Conservation (phyloP, 2,329 filamentous ascomycete genomes). For the Exophiala bonariae region DNA sequence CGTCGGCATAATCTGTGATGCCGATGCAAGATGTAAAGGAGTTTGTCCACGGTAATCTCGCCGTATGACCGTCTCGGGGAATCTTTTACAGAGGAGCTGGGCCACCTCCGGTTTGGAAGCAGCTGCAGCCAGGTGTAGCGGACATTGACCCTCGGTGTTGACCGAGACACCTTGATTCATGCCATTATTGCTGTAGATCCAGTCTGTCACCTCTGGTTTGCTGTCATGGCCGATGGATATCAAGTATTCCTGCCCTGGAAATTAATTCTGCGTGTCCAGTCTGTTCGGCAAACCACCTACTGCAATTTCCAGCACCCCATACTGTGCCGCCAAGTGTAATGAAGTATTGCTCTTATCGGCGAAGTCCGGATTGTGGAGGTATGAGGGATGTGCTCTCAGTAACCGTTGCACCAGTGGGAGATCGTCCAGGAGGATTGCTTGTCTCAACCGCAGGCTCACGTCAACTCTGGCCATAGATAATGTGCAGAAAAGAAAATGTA, state of each 20-base stretch:
- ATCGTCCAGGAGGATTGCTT: slow-evolving; percentile 77
- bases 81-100: slow-evolving; percentile 65
- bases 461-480: slow-evolving; percentile 19
- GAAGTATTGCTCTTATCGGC: slow-evolving; percentile 77
- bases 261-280: slow-evolving; percentile 7
- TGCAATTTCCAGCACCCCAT: slow-evolving; percentile 70
- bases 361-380: slow-evolving; percentile 78
- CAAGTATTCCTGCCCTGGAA: slow-evolving; percentile 55
- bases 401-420: slow-evolving; percentile 73
- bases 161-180: slow-evolving; percentile 60
- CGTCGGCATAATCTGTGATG: slow-evolving; percentile 22
- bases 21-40: slow-evolving; percentile 46
- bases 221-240: slow-evolving; percentile 74
- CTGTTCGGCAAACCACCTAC: slow-evolving; percentile 30
- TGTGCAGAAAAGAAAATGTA: no score
- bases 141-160: slow-evolving; percentile 78
- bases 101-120: slow-evolving; percentile 73
- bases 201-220: slow-evolving; percentile 24
- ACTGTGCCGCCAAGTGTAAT: slow-evolving; percentile 74
- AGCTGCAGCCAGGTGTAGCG: slow-evolving; percentile 74
- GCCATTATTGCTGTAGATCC: slow-evolving; percentile 30
- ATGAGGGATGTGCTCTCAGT: slow-evolving; percentile 67
- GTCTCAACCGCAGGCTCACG: slow-evolving; percentile 58
- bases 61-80: slow-evolving; percentile 63
- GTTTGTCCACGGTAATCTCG: slow-evolving; percentile 65